Evolutionary conservation across 1,139 yeast species (phyloP).

Genomic region (Diutina mesorugosa): DNA sequence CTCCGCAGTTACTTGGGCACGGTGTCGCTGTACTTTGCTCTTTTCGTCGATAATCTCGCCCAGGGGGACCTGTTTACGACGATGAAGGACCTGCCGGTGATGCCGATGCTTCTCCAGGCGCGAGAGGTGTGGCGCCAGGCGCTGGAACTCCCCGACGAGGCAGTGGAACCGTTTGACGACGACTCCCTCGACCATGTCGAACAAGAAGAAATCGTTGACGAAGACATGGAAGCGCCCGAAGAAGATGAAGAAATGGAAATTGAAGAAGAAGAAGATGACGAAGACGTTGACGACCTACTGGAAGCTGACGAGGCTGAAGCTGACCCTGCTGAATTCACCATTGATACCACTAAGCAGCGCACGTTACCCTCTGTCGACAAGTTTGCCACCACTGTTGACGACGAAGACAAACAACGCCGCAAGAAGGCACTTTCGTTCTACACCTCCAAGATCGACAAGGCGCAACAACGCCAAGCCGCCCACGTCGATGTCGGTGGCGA

Average conservation of each 20-base stretch:
- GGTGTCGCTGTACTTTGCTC: conserved; percentile 61
- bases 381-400: conserved; percentile 49
- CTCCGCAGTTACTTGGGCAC: conserved; percentile 68
- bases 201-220: conserved; percentile 8
- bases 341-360: conserved; percentile 27
- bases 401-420: conserved; percentile 73
- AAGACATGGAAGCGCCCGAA: conserved; percentile 6
- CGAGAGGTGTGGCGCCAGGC: conserved; percentile 91
- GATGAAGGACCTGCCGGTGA: conserved; percentile 78
- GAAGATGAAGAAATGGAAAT: conserved; percentile 15
- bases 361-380: conserved; percentile 9
- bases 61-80: conserved; percentile 42
- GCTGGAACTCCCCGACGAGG: conserved; percentile 25
- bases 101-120: conserved; percentile 71
- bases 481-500: conserved; percentile 61
- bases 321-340: conserved; percentile 38
- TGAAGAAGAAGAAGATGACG: conserved; percentile 13
- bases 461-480: conserved; percentile 37
- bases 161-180: background rate
- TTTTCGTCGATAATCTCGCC: conserved; percentile 44
- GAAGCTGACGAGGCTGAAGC: conserved; percentile 7
- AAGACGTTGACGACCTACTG: conserved; percentile 9
- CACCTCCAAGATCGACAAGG: conserved; percentile 91
- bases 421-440: conserved; percentile 85
- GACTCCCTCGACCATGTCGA: background rate